phyloP scores from a whole-genome alignment of 176 grass and related monocot genomes.

The Triticum turgidum region DNA sequence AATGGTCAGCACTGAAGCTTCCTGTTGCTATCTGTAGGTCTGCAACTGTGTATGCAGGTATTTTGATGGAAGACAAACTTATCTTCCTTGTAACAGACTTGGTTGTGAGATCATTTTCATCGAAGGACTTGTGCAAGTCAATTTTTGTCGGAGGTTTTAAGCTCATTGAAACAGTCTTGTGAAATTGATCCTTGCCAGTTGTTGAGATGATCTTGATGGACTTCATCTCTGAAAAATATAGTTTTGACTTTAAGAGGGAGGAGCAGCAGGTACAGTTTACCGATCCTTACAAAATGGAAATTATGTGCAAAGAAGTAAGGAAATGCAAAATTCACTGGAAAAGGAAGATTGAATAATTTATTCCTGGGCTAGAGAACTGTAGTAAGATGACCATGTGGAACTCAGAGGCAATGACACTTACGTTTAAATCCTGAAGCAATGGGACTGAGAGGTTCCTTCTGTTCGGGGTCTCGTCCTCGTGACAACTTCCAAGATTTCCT shows the following conservation, averaged over 20 bases:
- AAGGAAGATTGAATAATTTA: background rate
- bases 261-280: background rate
- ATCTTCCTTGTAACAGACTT: conserved; percentile 61
- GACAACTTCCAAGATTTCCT: conserved; percentile 52
- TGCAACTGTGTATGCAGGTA: conserved; percentile 76
- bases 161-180: conserved; percentile 66
- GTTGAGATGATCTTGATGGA: conserved; percentile 60
- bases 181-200: conserved; percentile 45
- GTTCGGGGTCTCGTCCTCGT: conserved; percentile 41
- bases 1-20: conserved; percentile 81
- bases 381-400: conserved; percentile 2
- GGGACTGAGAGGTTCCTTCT: conserved; percentile 68
- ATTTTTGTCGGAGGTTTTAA: conserved; percentile 89
- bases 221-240: conserved; percentile 58
- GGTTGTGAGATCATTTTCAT: conserved; percentile 60
- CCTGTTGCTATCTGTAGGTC: conserved; percentile 89
- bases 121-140: conserved; percentile 70
- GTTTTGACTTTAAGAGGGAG: background rate
- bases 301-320: background rate
- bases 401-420: conserved; percentile 12
- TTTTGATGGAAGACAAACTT: conserved; percentile 61
- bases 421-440: conserved; percentile 58
- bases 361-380: background rate
- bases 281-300: background rate
- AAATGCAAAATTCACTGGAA: background rate